Percentiles rank a stretch among this genome's conserved stretches.
These are phyloP conservation scores for Arbutus unedo DNA, from an alignment of 148 eudicot genomes.

Conservation along the genomic window DNA sequence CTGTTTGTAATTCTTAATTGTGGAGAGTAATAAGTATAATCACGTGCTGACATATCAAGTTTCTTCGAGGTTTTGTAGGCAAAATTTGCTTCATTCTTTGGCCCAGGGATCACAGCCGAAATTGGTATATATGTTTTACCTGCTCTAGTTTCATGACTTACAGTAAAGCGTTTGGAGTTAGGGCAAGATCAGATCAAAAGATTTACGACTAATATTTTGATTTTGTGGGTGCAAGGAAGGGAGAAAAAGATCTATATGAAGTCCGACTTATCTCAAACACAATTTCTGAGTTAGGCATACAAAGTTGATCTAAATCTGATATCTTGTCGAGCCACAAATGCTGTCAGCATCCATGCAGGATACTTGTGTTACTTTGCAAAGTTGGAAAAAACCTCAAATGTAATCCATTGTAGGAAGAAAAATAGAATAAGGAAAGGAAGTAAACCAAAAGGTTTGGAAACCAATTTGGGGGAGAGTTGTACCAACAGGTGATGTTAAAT, in stretches of 20 bases:
- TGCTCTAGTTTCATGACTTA: not conserved
- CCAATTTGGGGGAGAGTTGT: not conserved
- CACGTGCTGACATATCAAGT: constrained; percentile 9
- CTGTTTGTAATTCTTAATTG: not conserved
- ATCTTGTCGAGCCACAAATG: not conserved
- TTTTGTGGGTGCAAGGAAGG: constrained; percentile 53
- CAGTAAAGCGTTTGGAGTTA: not conserved
- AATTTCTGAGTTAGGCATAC: constrained; percentile 23
- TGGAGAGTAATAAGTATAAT: not conserved
- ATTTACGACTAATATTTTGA: not conserved
- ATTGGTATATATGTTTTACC: constrained; percentile 65
- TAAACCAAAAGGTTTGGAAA: not conserved
- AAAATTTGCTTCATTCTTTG: constrained; percentile 89
- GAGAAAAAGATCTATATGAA: constrained; percentile 65
- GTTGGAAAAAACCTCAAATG: not conserved
- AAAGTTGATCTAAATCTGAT: not conserved
- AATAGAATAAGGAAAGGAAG: not conserved
- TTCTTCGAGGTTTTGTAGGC: constrained; percentile 42
- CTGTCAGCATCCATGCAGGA: not conserved
- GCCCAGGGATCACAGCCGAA: constrained; percentile 93
- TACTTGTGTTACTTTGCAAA: not conserved
- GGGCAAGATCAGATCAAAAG: not conserved
- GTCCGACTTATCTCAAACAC: constrained; percentile 85
- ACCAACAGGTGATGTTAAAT: not conserved
- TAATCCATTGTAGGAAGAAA: no score